Base-by-base conservation (phyloP, 2,329 filamentous ascomycete genomes). In the Fusarium napiforme region DNA sequence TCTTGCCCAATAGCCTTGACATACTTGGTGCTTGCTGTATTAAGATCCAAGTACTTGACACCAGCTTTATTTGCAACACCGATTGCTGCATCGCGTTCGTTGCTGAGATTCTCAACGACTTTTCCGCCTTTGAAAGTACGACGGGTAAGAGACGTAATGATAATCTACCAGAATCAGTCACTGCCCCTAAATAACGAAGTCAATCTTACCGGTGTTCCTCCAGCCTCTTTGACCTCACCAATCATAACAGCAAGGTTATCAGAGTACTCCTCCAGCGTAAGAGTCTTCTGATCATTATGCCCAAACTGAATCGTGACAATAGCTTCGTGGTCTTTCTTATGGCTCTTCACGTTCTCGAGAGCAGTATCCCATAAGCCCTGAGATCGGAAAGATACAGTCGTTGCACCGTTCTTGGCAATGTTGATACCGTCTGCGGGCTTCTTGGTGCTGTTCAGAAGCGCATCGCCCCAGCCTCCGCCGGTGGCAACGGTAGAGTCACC, bases 401-500 rank as follows among this genome's bases (percentile, higher is more conserved):
- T 69, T 5, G 67, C 66, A 0, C 67, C 67, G 2, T 69, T 69
- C 18, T 70, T 70, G 2, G 59, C 67, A 3, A 69, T n/a, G 11
- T 69, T 69, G 9, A 69, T 39, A 5, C 66, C 67, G 1, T 36
- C 40, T 4, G n/a, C 59, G 2, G 59, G 60, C 3, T 47, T 45
- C 46, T 49, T 69, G 26, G 59, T 65, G 9, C 12, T 34, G 10
- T 59, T 65, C 4, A 69, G 52, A 6, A 69, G 26, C 2, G 66
- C 50, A 28, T 69, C 67, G 0, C 67, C 66, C 67, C 67, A 69
- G 0, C 66, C 66, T 1, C 67, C 67, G 1, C 66, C 66, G 0
- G 59, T 69, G 7, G 67, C 67, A 34, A 70, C 66, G 5, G 67
- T 70, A 4, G 67, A 69, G 18, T 70, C 67, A 2, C 67, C 67